These are phyloP conservation scores for Pseudogymnoascus sp. DNA, from an alignment of 2,329 filamentous ascomycete species.

Conservation along the genomic window DNA sequence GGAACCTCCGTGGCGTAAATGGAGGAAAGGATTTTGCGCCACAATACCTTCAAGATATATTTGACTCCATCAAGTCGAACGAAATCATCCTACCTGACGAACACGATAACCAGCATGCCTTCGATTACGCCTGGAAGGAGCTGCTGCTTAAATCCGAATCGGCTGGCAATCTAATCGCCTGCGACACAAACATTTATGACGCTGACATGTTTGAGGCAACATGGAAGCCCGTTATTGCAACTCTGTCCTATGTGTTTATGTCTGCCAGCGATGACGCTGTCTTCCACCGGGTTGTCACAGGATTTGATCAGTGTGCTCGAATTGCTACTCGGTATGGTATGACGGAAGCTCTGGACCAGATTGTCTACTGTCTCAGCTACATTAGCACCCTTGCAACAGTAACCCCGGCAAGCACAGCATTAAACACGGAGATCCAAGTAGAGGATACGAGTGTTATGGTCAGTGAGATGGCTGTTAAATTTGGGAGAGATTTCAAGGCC, in stretches of 20 bases:
- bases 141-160: constrained; percentile 76
- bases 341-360: constrained; percentile 83
- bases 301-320: constrained; percentile 91
- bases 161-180: constrained; percentile 66
- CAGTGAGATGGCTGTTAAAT: constrained; percentile 91
- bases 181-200: constrained; percentile 90
- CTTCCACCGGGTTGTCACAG: constrained; percentile 85
- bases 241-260: constrained; percentile 97
- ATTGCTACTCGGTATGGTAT: constrained; percentile 81
- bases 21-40: constrained; percentile 74
- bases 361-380: constrained; percentile 80
- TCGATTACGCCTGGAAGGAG: constrained; percentile 97
- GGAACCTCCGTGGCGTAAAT: constrained; percentile 88
- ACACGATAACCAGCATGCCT: constrained; percentile 92
- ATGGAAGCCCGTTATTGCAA: constrained; percentile 92
- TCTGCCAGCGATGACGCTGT: constrained; percentile 95
- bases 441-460: constrained; percentile 95
- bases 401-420: constrained; percentile 67
- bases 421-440: constrained; percentile 94
- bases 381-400: constrained; percentile 84
- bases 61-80: constrained; percentile 80
- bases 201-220: constrained; percentile 96
- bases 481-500: constrained; percentile 87
- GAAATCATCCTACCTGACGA: constrained; percentile 97
- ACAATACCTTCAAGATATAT: constrained; percentile 80